Evolutionary conservation across 1,139 yeast species (phyloP), one percentile per base, ranked within the genome.

Genomic region (Kodamaea anthophila): DNA sequence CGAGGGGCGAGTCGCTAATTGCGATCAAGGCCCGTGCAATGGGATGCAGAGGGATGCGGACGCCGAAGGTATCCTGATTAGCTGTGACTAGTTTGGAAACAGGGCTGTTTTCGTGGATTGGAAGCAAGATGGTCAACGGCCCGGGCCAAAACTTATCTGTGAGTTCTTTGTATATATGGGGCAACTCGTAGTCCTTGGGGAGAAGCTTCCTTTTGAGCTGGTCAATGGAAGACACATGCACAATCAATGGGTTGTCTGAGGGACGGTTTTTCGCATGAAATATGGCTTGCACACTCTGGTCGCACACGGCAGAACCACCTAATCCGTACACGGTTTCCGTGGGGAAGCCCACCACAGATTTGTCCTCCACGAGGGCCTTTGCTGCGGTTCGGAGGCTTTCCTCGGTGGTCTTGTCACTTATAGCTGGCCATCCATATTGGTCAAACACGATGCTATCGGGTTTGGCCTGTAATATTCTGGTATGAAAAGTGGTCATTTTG

Each of bases 311-410:
- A 3, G 91, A 80, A 0, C 94, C 98, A 0, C 95, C 98, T 3
- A 91, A 65, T 0, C 98, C 98, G 51, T 91, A 91, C 0, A 91
- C 98, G 0, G 98, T 91, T 50, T 91, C 98, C 0, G 98, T 86
- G 3, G 98, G 98, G 47, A 91, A 88, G 0, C 93, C 97, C 10
- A 91, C 87, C 1, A 79, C 86, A 16, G 74, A 60, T 20, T 63
- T 52, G 0, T 84, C 64, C 3, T 55, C 51, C 11, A 60, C 55
- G 8, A 85, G 55, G 18, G 77, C 63, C 3, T 55, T 40, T 0
- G 88, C 82, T 3, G 94, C 95, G 18, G 61, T 53, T 7, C 54
- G 36, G 2, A 86, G 54, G 37, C 74, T 73, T 5, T 40, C 34
- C 37, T 60, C 55, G 0, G 93, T 78, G 24, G 52, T 57, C 9